A percentile compares a stretch with the other conserved stretches of the same genome.
Evolutionary conservation across 2,329 filamentous ascomycete species (phyloP).

Genomic region (Clarireedia paspali): DNA sequence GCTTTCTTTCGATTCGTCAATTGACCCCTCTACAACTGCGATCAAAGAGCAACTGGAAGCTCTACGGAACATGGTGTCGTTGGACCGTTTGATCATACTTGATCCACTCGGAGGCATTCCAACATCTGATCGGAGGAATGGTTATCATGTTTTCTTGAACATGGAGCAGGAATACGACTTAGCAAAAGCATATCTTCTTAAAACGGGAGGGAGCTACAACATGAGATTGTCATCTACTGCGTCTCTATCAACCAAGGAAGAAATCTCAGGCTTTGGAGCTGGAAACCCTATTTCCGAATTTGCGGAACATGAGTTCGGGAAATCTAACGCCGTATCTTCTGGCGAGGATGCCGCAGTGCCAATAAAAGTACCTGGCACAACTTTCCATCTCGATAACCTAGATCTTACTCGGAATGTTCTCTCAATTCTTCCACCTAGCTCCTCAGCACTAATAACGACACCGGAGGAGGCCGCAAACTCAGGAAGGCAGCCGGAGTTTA

Average conservation of each 20-base stretch:
- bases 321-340: not conserved
- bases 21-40: conserved; percentile 35
- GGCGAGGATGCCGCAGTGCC: conserved; percentile 1
- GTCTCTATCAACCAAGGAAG: not conserved
- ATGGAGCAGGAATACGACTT: conserved; percentile 79
- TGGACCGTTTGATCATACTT: conserved; percentile 84
- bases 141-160: conserved; percentile 81
- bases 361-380: conserved; percentile 20
- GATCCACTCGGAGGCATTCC: conserved; percentile 85
- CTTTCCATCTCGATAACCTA: conserved; percentile 62
- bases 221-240: not conserved
- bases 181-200: conserved; percentile 54
- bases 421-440: conserved; percentile 69
- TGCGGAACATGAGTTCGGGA: conserved; percentile 25
- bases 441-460: conserved; percentile 84
- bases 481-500: conserved; percentile 27
- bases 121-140: conserved; percentile 49
- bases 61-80: conserved; percentile 45
- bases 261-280: conserved; percentile 18
- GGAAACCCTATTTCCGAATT: conserved; percentile 40
- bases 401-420: conserved; percentile 63
- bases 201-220: not conserved
- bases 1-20: conserved; percentile 36
- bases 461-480: conserved; percentile 66
- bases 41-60: conserved; percentile 33